Evolutionary conservation across 225 moss, liverwort and hornwort species (phyloP), one percentile per base, ranked within the genome.

Genomic region (Straminergon stramineum): DNA sequence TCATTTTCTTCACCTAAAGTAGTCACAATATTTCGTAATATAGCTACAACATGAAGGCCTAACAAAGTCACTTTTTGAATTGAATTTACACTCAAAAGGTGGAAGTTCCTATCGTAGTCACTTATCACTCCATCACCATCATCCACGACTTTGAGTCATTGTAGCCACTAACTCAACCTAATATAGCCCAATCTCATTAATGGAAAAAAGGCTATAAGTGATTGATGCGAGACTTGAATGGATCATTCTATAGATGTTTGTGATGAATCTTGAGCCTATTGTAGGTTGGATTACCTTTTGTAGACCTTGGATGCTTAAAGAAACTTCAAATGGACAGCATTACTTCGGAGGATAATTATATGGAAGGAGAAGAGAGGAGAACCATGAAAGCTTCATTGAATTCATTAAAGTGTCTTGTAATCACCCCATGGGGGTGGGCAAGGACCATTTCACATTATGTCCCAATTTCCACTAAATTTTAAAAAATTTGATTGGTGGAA

Each of bases 371-470:
- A 0, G 19, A 75, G 18, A 18, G 2, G 11, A 17, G 28, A 48
- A 48, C 15, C 1, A 18, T 0, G 6, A 74, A 30, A 9, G 30
- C 30, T 48, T 45, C 5, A 16, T 7, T 10, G 14, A 45, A 74
- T 17, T 48, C 30, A 30, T 30, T 48, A 4, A 30, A 75, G 11
- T 17, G 3, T 71, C 43, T 75, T 48, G 2, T 45, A 10, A 1
- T 30, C 1, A 1, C 0, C 16, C 6, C 6, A 45, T 9, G 2
- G 4, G 28, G 4, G 9, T 10, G 45, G 15, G 2, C 5, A 30
- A 6, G 6, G 30, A 17, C 6, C 17, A 48, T 30, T 75, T 30
- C 2, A 6, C 30, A 48, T 10, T 45, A 6, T 6, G 6, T 74
- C 45, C 15, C 6, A 48, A 26, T 5, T 43, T 5, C 8, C 28